Conservation (phyloP, 495 filamentous ascomycete genomes). For the Aspergillus carlsbadensis region DNA sequence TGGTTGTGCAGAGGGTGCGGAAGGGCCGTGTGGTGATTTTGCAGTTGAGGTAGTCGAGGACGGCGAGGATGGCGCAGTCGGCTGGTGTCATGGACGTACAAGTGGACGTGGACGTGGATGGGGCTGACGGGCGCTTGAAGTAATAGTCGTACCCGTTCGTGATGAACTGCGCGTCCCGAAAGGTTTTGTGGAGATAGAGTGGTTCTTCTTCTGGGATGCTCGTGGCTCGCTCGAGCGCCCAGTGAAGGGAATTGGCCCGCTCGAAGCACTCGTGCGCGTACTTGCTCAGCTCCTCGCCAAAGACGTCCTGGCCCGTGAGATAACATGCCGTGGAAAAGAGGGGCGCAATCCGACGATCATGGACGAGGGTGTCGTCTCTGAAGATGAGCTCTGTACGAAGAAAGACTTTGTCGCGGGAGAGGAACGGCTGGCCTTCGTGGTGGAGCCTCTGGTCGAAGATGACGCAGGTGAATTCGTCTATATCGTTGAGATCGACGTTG, state of each 20-base stretch:
- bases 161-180: background rate
- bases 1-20: background rate
- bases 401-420: background rate
- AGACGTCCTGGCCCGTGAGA: background rate
- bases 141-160: slow-evolving; percentile 5
- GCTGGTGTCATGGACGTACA: too few species aligned
- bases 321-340: slow-evolving; percentile 3
- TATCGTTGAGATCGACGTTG: background rate
- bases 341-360: background rate
- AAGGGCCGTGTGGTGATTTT: background rate
- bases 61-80: background rate
- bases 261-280: slow-evolving; percentile 2
- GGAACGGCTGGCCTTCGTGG: background rate
- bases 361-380: background rate
- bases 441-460: slow-evolving; percentile 4
- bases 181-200: background rate
- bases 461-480: background rate
- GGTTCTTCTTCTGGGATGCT: background rate
- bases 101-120: too few species aligned
- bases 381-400: background rate
- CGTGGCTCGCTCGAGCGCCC: background rate
- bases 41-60: slow-evolving; percentile 7
- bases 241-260: background rate
- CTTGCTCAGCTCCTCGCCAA: background rate
- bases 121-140: background rate